Evolutionary conservation across 805 yeast genomes (phyloP), one percentile per base, ranked within the genome.

Genomic region (Metschnikowia aberdeeniae): DNA sequence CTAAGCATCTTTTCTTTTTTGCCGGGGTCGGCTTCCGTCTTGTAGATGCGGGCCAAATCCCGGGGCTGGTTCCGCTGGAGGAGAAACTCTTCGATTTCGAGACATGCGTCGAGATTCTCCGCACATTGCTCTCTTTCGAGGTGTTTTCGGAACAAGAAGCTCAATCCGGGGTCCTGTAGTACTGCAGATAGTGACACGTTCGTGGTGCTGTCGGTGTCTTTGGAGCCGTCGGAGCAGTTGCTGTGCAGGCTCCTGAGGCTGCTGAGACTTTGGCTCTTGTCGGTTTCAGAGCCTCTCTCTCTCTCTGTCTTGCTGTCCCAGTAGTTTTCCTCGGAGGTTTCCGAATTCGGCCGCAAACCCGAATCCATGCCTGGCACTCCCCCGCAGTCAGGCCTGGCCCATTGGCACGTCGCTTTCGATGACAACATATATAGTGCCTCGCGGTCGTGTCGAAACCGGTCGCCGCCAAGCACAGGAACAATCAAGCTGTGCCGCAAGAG

Each of bases 101-200:
- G 62, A 59, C 79, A 86, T 3, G 84, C 88, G 50, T 83, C 82
- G n/a, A 86, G 60, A 55, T 87, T 89, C 57, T 89, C 97, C 2
- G 76, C 76, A 57, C 95, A 88, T 44, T 75, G 72, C 42, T 81
- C 84, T 27, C 71, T 74, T 40, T 76, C 79, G 42, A 89, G 60
- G 58, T 86, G 89, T n/a, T 69, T 67, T 49, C 80, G 72, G 62
- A 89, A 86, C 8, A 87, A 62, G 44, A 78, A 80, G 43, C 84
- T 71, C 68, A 83, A 66, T 0, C 93, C 96, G 0, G 96, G 95
- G 59, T 89, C 96, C 8, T 65, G 63, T 8, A 89, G 58, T 4
- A 84, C 70, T 7, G 72, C 72, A 22, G 26, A 22, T 22, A 22
- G 8, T 1, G 14, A 12, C 32, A 30, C 14, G 13, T 30, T 30